Conservation (phyloP, 208 protist genomes). For the Leishmania braziliensis region DNA sequence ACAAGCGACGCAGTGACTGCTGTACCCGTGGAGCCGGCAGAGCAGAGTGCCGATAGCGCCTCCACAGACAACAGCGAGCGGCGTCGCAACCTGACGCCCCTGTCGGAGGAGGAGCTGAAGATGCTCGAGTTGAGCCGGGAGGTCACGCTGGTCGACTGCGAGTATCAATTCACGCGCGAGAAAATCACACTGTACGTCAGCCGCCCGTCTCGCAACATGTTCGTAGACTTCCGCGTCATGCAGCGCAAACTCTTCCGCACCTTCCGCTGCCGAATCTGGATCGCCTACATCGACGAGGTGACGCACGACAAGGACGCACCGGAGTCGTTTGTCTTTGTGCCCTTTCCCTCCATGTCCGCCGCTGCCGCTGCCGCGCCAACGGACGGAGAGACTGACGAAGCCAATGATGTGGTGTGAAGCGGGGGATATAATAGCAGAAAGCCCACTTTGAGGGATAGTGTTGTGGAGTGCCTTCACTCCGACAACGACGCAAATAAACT, state of each 20-base stretch:
- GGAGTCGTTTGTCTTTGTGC: conserved; percentile 36
- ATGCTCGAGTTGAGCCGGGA: conserved; percentile 33
- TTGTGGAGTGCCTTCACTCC: background rate
- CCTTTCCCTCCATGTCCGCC: conserved; percentile 16
- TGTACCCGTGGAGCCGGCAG: background rate
- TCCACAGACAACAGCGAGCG: conserved; percentile 22
- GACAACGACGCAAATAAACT: background rate
- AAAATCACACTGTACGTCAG: conserved; percentile 78
- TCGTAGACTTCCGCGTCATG: conserved; percentile 78
- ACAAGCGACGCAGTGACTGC: background rate
- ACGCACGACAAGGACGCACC: conserved; percentile 43
- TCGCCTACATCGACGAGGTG: conserved; percentile 76
- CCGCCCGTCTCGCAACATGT: conserved; percentile 45
- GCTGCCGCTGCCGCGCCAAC: conserved; percentile 1
- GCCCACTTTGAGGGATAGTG: background rate
- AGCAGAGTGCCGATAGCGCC: conserved; percentile 6
- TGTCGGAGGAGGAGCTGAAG: conserved; percentile 21
- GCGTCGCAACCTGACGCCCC: conserved; percentile 7
- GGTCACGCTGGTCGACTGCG: conserved; percentile 50
- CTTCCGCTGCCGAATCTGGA: conserved; percentile 79
- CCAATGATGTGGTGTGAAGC: conserved; percentile 1
- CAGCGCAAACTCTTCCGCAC: conserved; percentile 68
- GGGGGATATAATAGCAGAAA: background rate
- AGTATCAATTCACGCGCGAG: conserved; percentile 68
- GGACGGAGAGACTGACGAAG: background rate